Percentiles rank a stretch among this genome's conserved stretches.
Evolutionary conservation across 306 rosid species (phyloP).

Genomic region (Fragaria ananassa): DNA sequence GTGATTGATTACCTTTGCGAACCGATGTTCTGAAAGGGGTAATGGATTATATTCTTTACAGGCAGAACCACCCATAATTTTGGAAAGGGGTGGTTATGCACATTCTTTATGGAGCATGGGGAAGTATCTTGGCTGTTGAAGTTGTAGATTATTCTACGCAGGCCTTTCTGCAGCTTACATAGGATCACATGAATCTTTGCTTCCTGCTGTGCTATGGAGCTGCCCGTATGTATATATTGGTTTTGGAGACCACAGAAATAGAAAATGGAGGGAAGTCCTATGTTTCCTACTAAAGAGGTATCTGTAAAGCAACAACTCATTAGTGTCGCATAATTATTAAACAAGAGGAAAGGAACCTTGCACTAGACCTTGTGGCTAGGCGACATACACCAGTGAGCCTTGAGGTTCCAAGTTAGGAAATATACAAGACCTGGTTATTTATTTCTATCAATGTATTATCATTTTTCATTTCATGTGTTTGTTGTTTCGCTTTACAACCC

Average conservation of each 20-base stretch:
- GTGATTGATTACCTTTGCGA: neutral
- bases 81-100: constrained; percentile 28
- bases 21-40: neutral
- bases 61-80: constrained; percentile 30
- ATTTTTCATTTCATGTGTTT: neutral
- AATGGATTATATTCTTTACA: neutral
- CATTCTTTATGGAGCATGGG: constrained; percentile 5
- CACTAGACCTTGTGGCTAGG: neutral
- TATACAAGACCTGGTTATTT: neutral
- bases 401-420: neutral
- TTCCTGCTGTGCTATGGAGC: neutral
- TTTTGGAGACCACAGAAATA: neutral
- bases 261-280: neutral
- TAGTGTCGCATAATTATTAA: neutral
- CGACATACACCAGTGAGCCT: neutral
- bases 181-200: neutral
- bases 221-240: constrained; percentile 9
- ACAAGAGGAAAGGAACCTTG: neutral
- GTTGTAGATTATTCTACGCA: neutral
- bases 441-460: neutral
- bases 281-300: neutral
- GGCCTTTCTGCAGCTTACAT: neutral
- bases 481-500: neutral
- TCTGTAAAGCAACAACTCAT: neutral
- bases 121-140: constrained; percentile 19